phyloP scores from a whole-genome alignment of 495 filamentous ascomycete species.

The Hyaloscypha bicolor region DNA sequence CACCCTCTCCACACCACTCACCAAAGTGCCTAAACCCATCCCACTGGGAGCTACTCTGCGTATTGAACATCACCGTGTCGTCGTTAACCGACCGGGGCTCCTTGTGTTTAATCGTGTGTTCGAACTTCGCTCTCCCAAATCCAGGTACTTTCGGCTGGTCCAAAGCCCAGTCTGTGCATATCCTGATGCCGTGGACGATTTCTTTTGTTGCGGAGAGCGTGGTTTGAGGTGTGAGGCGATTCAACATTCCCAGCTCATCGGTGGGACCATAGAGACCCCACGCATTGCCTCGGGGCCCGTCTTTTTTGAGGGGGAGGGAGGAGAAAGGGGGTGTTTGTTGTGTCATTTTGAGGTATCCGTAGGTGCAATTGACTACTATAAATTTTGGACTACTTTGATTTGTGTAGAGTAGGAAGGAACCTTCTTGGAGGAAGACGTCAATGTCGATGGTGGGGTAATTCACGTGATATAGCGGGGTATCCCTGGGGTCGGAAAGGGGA shows the following conservation, averaged over 20 bases:
- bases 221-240: conserved; percentile 49
- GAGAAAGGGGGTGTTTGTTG: conserved; percentile 40
- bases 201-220: conserved; percentile 44
- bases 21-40: conserved; percentile 59
- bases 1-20: conserved; percentile 36
- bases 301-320: conserved; percentile 46
- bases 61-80: conserved; percentile 52
- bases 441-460: neutral
- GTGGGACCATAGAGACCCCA: conserved; percentile 52
- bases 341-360: neutral
- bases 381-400: too few species aligned
- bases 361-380: neutral
- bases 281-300: conserved; percentile 49
- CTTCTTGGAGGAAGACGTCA: neutral
- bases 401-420: neutral
- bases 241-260: conserved; percentile 53
- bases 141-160: conserved; percentile 34
- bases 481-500: neutral
- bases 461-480: too few species aligned
- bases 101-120: conserved; percentile 41
- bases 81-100: conserved; percentile 51
- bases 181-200: conserved; percentile 49
- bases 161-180: conserved; percentile 34
- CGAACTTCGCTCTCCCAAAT: conserved; percentile 38
- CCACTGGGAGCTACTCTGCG: conserved; percentile 58